These are phyloP conservation scores for Pterocarpus macrocarpus DNA, from an alignment of 306 rosid species.

Conservation along the genomic window DNA sequence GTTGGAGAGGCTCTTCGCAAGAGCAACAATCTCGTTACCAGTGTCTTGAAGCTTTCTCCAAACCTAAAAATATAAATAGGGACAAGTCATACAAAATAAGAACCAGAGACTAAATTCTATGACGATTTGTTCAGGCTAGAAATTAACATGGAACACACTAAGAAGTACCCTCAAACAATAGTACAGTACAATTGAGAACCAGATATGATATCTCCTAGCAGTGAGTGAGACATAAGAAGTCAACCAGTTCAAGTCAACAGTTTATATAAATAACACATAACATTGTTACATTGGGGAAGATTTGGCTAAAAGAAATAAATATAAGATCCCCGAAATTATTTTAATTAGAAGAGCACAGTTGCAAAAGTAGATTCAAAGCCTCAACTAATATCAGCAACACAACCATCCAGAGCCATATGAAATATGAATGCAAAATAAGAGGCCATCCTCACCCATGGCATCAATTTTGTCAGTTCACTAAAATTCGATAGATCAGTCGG, in stretches of 20 bases:
- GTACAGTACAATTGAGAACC: neutral
- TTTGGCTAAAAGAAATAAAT: neutral
- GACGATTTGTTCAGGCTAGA: neutral
- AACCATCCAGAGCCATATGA: neutral
- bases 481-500: neutral
- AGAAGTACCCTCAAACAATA: constrained; percentile 28
- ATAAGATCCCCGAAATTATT: constrained; percentile 24
- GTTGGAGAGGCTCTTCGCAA: constrained; percentile 75
- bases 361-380: constrained; percentile 6
- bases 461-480: neutral
- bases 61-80: constrained; percentile 58
- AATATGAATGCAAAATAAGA: neutral
- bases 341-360: neutral
- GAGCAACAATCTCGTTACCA: constrained; percentile 70
- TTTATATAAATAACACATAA: neutral
- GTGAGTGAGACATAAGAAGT: constrained; percentile 18
- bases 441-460: constrained; percentile 6
- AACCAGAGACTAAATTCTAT: constrained; percentile 32
- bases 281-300: constrained; percentile 7
- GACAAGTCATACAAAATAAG: constrained; percentile 33
- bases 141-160: neutral
- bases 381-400: neutral
- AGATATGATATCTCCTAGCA: neutral
- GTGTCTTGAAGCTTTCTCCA: constrained; percentile 81
- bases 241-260: constrained; percentile 28